Base-by-base conservation (phyloP, 2,329 filamentous ascomycete genomes). In the Colletotrichum cereale region DNA sequence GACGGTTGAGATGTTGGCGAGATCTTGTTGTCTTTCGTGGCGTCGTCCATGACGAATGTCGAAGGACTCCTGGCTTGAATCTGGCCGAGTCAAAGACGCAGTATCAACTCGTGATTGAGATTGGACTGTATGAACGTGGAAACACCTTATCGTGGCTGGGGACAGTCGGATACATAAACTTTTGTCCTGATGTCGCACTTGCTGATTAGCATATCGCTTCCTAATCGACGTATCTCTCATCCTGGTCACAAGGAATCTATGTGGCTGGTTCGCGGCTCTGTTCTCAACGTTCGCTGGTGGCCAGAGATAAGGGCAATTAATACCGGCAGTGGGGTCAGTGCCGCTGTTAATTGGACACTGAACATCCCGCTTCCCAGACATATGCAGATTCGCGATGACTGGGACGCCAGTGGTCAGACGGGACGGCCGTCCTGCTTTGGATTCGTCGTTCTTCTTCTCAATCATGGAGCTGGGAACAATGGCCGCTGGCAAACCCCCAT, bases 21-120 rank as follows among this genome's bases (percentile, higher is more conserved):
- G n/a, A 63, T 68, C 29, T 71, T 71, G 36, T 26, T 62, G 44
- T 71, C 64, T 6, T 36, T 47, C 24, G 47, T 7, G 8, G 42
- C 57, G 5, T 47, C 64, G 11, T 47, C 64, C 68, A 68, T 71
- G 14, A 5, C n/a, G 4, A 31, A 12, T 18, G 12, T 18, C 24
- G 4, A 21, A 12, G 7, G 5, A 12, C 24, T 26, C 34, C 29
- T 6, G 53, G 6, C 34, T 21, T 16, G 26, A 21, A 31, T 36
- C 24, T 16, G 29, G 44, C 26, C 5, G 61, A n/a, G 40, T 29
- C 36, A 14, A 48, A 8, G 29, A 16, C 38, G 3, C 4, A 5
- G 12, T 7, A 18, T 3, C 21, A 14, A 1, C 1, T 16, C 21
- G 11, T 26, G 31, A 5, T n/a, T n/a, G n/a, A 1, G 53, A 24